Evolutionary conservation across 2,329 filamentous ascomycete genomes (phyloP).

Genomic region (Aspergillus oerlinghausenensis): DNA sequence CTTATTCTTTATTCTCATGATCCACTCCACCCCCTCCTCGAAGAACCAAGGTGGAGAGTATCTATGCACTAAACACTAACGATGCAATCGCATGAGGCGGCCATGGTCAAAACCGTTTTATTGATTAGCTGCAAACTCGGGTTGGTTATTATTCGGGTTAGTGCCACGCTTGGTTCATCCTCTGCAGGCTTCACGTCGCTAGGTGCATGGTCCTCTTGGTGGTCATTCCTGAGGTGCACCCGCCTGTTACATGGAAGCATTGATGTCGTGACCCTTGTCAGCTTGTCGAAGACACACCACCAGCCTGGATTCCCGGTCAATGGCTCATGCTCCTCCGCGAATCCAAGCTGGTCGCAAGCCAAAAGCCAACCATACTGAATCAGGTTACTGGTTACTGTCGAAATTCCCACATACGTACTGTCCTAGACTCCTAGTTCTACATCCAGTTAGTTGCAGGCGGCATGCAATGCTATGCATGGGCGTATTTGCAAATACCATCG

Average conservation of each 20-base stretch:
- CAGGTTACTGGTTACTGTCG: not conserved
- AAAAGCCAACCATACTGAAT: not conserved
- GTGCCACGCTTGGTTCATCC: conserved; percentile 15
- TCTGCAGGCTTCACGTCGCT: conserved; percentile 7
- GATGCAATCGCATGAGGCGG: not conserved
- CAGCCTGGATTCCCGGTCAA: not conserved
- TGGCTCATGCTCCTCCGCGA: not conserved
- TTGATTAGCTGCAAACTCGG: not conserved
- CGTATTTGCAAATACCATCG: not conserved
- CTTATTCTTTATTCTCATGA: not conserved
- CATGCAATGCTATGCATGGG: not conserved
- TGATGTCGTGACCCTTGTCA: not conserved
- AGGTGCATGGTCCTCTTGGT: conserved; percentile 19
- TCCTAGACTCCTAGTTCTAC: not conserved
- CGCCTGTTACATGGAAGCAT: not conserved
- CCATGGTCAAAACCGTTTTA: not conserved
- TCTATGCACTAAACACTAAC: not conserved
- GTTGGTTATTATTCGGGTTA: conserved; percentile 7
- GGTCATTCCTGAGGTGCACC: conserved; percentile 11
- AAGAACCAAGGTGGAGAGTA: not conserved
- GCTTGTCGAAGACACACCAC: not conserved
- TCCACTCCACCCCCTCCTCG: not conserved
- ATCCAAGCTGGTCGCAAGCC: not conserved
- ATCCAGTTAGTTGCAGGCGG: not conserved
- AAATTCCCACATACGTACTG: not conserved